A percentile compares a stretch with the other conserved stretches of the same genome.
phyloP scores from a whole-genome alignment of 768 basidiomycete species.

The Amyloporia xantha region DNA sequence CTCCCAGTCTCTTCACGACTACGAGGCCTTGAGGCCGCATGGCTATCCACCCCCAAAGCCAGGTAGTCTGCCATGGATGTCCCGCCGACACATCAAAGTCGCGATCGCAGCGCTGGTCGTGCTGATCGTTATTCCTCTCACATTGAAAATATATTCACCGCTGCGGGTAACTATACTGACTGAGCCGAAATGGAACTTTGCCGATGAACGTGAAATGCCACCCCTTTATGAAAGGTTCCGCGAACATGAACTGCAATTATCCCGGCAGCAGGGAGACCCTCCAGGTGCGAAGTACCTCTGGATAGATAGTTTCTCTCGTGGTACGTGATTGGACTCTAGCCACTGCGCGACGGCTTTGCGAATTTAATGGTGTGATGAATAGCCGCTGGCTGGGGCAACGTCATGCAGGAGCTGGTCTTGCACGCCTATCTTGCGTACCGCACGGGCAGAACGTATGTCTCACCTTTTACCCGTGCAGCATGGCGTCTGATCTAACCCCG shows the following conservation, averaged over 20 bases:
- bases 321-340: conserved; percentile 4
- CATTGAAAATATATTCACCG: not conserved
- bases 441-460: conserved; percentile 41
- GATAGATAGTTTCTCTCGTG: conserved; percentile 13
- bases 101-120: not conserved
- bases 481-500: not conserved
- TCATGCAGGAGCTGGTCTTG: conserved; percentile 51
- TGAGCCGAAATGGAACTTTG: not conserved
- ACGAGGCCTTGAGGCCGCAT: no score
- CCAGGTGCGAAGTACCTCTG: conserved; percentile 15
- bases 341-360: conserved; percentile 11
- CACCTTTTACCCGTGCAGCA: not conserved
- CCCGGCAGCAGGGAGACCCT: conserved; percentile 21
- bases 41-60: no score
- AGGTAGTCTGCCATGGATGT: no score
- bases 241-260: conserved; percentile 21
- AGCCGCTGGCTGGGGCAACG: conserved; percentile 59
- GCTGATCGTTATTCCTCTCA: not conserved
- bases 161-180: not conserved
- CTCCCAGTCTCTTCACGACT: no score
- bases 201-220: conserved; percentile 7
- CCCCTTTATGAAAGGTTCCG: conserved; percentile 23
- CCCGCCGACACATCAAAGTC: not conserved
- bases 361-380: not conserved
- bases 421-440: conserved; percentile 43